Evolutionary conservation across 768 basidiomycete genomes (phyloP).

Genomic region (Hygrocybe punicea): DNA sequence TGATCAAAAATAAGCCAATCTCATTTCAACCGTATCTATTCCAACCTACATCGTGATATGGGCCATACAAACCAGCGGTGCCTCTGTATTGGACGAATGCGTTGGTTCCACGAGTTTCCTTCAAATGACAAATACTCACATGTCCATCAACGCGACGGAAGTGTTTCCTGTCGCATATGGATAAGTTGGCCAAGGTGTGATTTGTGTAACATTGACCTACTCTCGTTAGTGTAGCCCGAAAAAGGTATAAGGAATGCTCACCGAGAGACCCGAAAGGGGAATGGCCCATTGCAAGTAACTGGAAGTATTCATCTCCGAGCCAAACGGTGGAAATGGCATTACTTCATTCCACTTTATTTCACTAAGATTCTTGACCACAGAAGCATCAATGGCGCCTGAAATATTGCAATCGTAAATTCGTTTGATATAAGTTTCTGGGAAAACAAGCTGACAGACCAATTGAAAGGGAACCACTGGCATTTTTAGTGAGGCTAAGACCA

Average conservation of each 20-base stretch:
- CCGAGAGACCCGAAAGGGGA: conserved; percentile 52
- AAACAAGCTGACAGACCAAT: conserved; percentile 44
- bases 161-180: conserved; percentile 48
- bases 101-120: background rate
- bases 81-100: conserved; percentile 47
- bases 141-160: conserved; percentile 69
- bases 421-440: background rate
- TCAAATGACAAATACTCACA: conserved; percentile 43
- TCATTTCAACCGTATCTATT: background rate
- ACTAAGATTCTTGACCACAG: conserved; percentile 58
- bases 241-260: conserved; percentile 26
- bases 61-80: conserved; percentile 67
- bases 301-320: conserved; percentile 52
- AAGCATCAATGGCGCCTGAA: conserved; percentile 71
- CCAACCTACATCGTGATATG: conserved; percentile 62
- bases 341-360: conserved; percentile 72
- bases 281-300: conserved; percentile 79
- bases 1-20: conserved; percentile 26
- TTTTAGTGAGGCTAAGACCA: conserved; percentile 61
- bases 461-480: conserved; percentile 58
- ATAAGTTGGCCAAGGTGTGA: conserved; percentile 63
- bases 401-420: background rate
- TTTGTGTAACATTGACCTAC: conserved; percentile 54
- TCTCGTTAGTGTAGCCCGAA: background rate
- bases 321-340: conserved; percentile 67